Base-by-base conservation (phyloP, 345 rosid genomes). In the Linum tenue region DNA sequence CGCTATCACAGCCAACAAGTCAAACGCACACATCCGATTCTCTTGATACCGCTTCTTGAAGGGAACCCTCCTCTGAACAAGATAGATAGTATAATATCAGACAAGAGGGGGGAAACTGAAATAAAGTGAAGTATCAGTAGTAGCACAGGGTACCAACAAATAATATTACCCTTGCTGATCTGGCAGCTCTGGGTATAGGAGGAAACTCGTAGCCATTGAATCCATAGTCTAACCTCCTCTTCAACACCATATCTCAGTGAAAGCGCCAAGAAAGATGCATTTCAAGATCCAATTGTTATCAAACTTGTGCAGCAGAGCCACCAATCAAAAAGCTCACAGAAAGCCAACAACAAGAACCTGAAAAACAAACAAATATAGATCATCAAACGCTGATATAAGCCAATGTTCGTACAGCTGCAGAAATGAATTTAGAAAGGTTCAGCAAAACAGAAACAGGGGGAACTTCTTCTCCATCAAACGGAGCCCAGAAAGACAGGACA, bases 1-100 rank as follows among this genome's bases (percentile, higher is more conserved):
- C 70, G 99, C 99, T 75, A 91, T 88, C 61, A 90, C 82, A 76
- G 99, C 99, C 83, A 94, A 73, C 67, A 94, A 80, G 80, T 91
- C 95, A 71, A 94, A 85, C 4, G 96, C 86, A 76, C 85, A 75
- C 80, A 77, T 76, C 71, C 74, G 73, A 55, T 74, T 79, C 70
- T 79, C 88, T 70, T 76, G 88, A 60, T n/a, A 42, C 67, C 71
- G 74, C 70, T 74, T 80, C 82, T 83, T 77, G 65, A 74, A 77
- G 1, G 83, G 58, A 69, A 74, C 44, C 70, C 95, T 83, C 84
- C 80, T 87, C 97, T 94, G 69, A 35, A 71, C 55, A 60, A 62
- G 57, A 40, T 35, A 69, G 39, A 2, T 42, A 59, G 12, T 4
- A 53, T 5, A 8, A 6, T 71, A 39, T 57, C 38, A 65, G 7